phyloP scores from a whole-genome alignment of 148 eudicot genomes.

The Vaccinium myrtillus region DNA sequence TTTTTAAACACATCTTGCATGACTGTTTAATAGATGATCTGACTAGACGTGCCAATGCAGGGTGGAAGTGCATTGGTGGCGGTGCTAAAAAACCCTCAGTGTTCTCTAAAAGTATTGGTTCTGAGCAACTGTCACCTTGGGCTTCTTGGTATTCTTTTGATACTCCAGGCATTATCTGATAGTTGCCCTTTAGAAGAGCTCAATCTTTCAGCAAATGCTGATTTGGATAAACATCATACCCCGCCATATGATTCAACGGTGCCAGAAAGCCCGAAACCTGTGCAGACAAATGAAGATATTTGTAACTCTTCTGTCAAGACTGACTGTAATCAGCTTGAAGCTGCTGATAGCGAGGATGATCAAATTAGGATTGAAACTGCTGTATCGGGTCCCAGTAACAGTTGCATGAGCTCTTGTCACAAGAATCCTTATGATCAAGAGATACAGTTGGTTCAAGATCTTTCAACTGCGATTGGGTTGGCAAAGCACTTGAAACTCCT shows the following conservation, averaged over 20 bases:
- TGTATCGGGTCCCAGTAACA: slow-evolving; percentile 32
- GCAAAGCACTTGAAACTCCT: slow-evolving; percentile 57
- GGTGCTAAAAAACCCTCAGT: slow-evolving; percentile 51
- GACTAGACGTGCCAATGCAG: slow-evolving; percentile 42
- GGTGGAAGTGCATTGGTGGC: slow-evolving; percentile 58
- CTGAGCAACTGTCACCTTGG: slow-evolving; percentile 71
- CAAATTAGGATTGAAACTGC: slow-evolving; percentile 15
- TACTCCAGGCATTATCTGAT: slow-evolving; percentile 59
- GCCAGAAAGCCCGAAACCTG: slow-evolving; percentile 13
- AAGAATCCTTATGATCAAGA: slow-evolving; percentile 19
- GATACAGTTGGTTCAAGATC: slow-evolving; percentile 34
- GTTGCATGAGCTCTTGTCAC: slow-evolving; percentile 30
- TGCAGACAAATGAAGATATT: slow-evolving; percentile 12
- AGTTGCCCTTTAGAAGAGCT: slow-evolving; percentile 74
- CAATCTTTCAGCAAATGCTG: slow-evolving; percentile 58
- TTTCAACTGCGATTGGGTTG: slow-evolving; percentile 46
- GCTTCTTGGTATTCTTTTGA: slow-evolving; percentile 45
- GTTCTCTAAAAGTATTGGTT: slow-evolving; percentile 55
- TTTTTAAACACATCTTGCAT: slow-evolving; percentile 2
- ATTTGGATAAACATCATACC: slow-evolving; percentile 29
- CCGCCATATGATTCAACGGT: slow-evolving; percentile 8
- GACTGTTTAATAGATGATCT: neutral
- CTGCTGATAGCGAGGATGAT: slow-evolving; percentile 78
- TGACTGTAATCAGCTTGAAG: slow-evolving; percentile 43
- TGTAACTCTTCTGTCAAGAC: slow-evolving; percentile 23